Base-by-base conservation (phyloP, 352 stramenopile species). In the Pythium chondricola region DNA sequence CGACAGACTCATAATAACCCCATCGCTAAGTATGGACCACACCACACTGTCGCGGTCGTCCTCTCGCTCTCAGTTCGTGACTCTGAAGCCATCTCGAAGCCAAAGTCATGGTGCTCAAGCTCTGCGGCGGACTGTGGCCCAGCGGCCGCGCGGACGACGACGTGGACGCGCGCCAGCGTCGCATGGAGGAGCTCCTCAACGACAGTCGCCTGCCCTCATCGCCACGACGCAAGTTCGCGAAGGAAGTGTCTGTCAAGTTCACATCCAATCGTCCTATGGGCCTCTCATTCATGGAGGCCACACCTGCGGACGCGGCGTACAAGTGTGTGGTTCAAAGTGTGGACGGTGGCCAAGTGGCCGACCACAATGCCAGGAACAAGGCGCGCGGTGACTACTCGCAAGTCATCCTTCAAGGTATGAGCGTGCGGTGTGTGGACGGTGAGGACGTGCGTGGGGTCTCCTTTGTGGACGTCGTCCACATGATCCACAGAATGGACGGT, bases 21-120 rank as follows among this genome's bases (percentile, higher is more conserved):
- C n/a, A n/a, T n/a, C n/a, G n/a, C n/a, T n/a, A n/a, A n/a, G n/a
- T n/a, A n/a, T n/a, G n/a, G n/a, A n/a, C n/a, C n/a, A n/a, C n/a
- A n/a, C n/a, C n/a, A n/a, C n/a, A n/a, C n/a, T n/a, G n/a, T n/a
- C n/a, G n/a, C n/a, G n/a, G n/a, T n/a, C n/a, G n/a, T n/a, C n/a
- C n/a, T n/a, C n/a, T n/a, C n/a, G n/a, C n/a, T n/a, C n/a, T n/a
- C n/a, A n/a, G n/a, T n/a, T n/a, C n/a, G n/a, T n/a, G n/a, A n/a
- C n/a, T n/a, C n/a, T n/a, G n/a, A n/a, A n/a, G n/a, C n/a, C n/a
- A n/a, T n/a, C n/a, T n/a, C n/a, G n/a, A n/a, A n/a, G n/a, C n/a
- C n/a, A n/a, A n/a, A n/a, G n/a, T n/a, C n/a, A 78, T 78, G 65
- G 64, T 73, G 55, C 59, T 85, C 33, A 81, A 77, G 52, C 77